A percentile compares a stretch with the other conserved stretches of the same genome.
These are phyloP conservation scores for Hypoxylon intermedium DNA, from an alignment of 495 filamentous ascomycete genomes.

Conservation along the genomic window DNA sequence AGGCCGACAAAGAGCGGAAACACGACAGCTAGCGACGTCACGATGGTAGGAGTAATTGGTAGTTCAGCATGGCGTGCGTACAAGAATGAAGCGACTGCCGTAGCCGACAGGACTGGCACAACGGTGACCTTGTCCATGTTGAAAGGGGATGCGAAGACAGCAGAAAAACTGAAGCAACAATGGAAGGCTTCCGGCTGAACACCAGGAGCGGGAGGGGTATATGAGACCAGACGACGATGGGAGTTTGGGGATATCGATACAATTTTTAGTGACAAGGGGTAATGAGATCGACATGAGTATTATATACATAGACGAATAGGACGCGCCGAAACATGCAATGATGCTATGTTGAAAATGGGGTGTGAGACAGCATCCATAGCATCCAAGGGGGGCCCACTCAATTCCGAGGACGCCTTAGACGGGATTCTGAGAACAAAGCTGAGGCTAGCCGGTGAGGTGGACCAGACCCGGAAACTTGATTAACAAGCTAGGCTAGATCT, in stretches of 20 bases:
- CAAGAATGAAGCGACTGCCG: constrained; percentile 32
- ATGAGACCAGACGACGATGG: constrained; percentile 20
- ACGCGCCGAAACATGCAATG: constrained; percentile 19
- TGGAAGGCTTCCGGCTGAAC: neutral
- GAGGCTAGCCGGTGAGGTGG: constrained; percentile 6
- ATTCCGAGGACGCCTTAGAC: constrained; percentile 18
- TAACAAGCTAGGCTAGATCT: constrained; percentile 15
- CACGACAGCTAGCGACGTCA: constrained; percentile 20
- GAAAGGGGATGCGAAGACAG: neutral
- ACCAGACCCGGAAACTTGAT: neutral
- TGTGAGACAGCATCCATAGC: constrained; percentile 28
- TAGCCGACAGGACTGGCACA: constrained; percentile 28
- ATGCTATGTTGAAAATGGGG: constrained; percentile 19
- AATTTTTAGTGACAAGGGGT: constrained; percentile 4
- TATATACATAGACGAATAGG: constrained; percentile 31
- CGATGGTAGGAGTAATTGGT: constrained; percentile 17
- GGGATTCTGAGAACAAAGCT: constrained; percentile 8
- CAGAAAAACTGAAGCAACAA: neutral
- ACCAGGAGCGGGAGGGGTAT: constrained; percentile 17
- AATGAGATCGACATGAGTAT: constrained; percentile 28
- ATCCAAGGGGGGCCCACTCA: constrained; percentile 24
- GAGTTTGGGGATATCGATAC: neutral
- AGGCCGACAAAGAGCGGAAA: constrained; percentile 36
- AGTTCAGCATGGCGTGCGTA: constrained; percentile 34
- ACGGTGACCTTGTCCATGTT: constrained; percentile 35